Conservation (phyloP, 2,329 filamentous ascomycete genomes). For the Colletotrichum sidae region DNA sequence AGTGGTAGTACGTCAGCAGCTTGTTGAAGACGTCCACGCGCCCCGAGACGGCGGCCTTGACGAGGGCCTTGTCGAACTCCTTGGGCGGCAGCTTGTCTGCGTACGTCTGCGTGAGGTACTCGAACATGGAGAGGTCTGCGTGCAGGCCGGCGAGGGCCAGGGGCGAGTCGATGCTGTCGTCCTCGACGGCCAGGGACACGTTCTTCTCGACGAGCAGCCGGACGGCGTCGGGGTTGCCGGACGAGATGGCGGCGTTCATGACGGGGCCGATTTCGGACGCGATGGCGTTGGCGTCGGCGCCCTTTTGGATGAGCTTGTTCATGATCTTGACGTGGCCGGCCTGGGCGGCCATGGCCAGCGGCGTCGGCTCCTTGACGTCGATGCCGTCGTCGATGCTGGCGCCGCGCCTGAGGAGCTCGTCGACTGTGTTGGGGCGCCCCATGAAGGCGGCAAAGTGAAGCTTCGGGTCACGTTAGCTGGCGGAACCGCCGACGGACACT, state of each 20-base stretch:
- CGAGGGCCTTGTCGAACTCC: conserved; percentile 53
- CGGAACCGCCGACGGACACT: background rate
- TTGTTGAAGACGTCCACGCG: conserved; percentile 53
- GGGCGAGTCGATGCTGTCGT: conserved; percentile 46
- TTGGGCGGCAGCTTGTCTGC: conserved; percentile 50
- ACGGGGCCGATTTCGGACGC: conserved; percentile 46
- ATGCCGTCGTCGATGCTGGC: conserved; percentile 49
- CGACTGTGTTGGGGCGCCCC: conserved; percentile 49
- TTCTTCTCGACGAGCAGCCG: conserved; percentile 52
- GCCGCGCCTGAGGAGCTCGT: conserved; percentile 49
- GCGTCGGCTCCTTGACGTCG: conserved; percentile 47
- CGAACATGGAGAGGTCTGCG: conserved; percentile 54
- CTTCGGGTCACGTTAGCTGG: conserved; percentile 19
- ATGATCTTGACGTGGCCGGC: conserved; percentile 54
- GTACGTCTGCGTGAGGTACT: conserved; percentile 54
- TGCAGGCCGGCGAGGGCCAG: conserved; percentile 52
- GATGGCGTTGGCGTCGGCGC: conserved; percentile 51
- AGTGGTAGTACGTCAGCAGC: conserved; percentile 50
- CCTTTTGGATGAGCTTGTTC: conserved; percentile 51
- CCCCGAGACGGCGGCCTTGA: conserved; percentile 52
- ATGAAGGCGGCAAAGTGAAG: conserved; percentile 47
- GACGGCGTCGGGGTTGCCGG: conserved; percentile 54
- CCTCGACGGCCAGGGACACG: conserved; percentile 49
- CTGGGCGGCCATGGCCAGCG: conserved; percentile 53
- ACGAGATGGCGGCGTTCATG: conserved; percentile 55